Conservation (phyloP, 768 basidiomycete species). For the Coprinopsis strossmayeri region DNA sequence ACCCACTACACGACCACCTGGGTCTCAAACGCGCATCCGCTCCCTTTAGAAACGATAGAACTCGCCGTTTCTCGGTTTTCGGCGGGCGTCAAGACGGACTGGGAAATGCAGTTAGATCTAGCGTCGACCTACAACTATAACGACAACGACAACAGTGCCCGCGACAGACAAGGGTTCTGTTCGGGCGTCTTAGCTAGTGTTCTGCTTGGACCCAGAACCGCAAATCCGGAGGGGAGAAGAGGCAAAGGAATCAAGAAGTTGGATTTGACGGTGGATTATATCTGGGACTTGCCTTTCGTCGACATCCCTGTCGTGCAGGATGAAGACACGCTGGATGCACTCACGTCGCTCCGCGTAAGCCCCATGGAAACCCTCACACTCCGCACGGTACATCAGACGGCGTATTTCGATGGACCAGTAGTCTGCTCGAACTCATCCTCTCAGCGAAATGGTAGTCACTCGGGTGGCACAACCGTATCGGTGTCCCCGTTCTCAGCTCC, state of each 20-base stretch:
- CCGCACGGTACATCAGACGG: background rate
- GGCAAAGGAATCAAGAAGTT: background rate
- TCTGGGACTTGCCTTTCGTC: background rate
- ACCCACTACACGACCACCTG: background rate
- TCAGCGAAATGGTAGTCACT: no score
- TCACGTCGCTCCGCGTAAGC: background rate
- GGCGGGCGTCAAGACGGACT: background rate
- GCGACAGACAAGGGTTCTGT: no score
- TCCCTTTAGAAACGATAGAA: background rate
- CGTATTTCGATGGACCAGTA: no score
- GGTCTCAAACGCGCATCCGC: background rate
- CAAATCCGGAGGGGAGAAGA: background rate
- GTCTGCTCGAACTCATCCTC: no score
- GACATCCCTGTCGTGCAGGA: no score
- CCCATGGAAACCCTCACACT: background rate
- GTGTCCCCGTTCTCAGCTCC: background rate
- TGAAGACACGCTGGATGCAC: no score
- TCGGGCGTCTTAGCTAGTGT: background rate
- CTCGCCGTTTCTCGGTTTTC: background rate
- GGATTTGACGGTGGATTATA: background rate
- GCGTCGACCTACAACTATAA: background rate
- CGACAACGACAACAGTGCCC: no score
- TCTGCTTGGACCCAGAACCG: background rate
- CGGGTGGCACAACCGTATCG: no score
- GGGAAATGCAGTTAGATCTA: no score